These are phyloP conservation scores for Annulohypoxylon maeteangense DNA, from an alignment of 495 filamentous ascomycete genomes.

Conservation along the genomic window DNA sequence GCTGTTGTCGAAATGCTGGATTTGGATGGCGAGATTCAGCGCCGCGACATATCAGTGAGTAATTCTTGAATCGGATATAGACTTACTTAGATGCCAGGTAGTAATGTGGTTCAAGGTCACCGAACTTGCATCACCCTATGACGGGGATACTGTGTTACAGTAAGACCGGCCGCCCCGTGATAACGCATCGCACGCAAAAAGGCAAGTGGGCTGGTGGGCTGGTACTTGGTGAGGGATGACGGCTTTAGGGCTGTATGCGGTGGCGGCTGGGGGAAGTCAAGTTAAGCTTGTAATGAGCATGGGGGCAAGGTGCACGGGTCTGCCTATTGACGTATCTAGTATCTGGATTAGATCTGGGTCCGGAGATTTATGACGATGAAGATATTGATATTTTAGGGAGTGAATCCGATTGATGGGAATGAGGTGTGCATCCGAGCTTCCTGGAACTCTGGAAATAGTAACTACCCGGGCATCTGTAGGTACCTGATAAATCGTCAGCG, in stretches of 20 bases:
- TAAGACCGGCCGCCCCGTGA: constrained; percentile 16
- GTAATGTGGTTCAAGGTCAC: not conserved
- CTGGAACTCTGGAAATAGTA: constrained; percentile 33
- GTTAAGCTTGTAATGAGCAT: constrained; percentile 22
- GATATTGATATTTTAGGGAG: constrained; percentile 18
- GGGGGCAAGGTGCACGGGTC: constrained; percentile 37
- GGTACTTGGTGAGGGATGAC: constrained; percentile 2
- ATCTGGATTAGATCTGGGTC: constrained; percentile 21
- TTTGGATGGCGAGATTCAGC: not conserved
- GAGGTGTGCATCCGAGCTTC: constrained; percentile 17
- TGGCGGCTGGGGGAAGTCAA: constrained; percentile 16
- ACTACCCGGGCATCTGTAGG: not conserved
- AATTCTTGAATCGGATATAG: constrained; percentile 11
- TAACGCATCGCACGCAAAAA: not conserved
- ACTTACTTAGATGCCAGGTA: not conserved
- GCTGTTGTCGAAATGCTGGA: not conserved
- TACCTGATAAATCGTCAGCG: constrained; percentile 9
- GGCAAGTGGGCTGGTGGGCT: not conserved
- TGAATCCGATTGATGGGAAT: constrained; percentile 15
- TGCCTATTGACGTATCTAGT: constrained; percentile 24
- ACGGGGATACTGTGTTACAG: constrained; percentile 3
- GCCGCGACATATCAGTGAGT: not conserved
- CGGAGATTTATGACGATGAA: constrained; percentile 20
- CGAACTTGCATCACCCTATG: not conserved
- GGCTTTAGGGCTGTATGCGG: not conserved